phyloP scores from a whole-genome alignment of 305 asterid species.

The Lippia alba region DNA sequence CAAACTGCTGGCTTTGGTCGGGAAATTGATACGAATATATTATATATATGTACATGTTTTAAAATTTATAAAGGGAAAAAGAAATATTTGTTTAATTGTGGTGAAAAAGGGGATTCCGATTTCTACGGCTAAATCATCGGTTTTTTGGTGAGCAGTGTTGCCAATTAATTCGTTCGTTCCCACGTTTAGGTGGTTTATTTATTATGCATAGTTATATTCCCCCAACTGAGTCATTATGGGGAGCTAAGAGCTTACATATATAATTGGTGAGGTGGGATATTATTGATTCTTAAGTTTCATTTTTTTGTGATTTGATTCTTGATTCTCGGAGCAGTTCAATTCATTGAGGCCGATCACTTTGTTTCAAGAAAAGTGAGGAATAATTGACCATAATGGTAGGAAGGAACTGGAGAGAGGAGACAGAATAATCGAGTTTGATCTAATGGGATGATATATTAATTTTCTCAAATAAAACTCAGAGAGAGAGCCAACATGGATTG shows the following conservation, averaged over 20 bases:
- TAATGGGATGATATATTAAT: no score
- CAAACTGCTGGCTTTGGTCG: constrained; percentile 36
- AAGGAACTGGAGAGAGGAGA: no score
- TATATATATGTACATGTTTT: background rate
- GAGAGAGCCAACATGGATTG: no score
- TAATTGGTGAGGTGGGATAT: no score
- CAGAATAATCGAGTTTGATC: no score
- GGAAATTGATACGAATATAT: background rate
- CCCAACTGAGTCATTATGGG: constrained; percentile 22
- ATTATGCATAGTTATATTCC: constrained; percentile 15
- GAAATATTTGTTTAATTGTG: constrained; percentile 34
- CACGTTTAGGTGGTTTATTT: constrained; percentile 8
- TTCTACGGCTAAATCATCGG: constrained; percentile 56
- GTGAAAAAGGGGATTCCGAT: constrained; percentile 38
- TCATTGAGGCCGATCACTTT: constrained; percentile 20
- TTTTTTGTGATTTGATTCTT: constrained; percentile 30
- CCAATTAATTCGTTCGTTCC: constrained; percentile 15
- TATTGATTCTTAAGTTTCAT: constrained; percentile 28
- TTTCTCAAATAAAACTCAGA: no score
- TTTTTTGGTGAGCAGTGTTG: background rate
- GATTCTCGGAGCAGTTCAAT: constrained; percentile 28
- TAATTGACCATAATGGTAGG: background rate
- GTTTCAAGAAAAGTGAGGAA: constrained; percentile 19
- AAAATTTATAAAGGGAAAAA: constrained; percentile 36
- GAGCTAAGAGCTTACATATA: background rate